Conservation (phyloP, 371 early-diverging fungal genomes). For the Lichtheimia hyalospora region DNA sequence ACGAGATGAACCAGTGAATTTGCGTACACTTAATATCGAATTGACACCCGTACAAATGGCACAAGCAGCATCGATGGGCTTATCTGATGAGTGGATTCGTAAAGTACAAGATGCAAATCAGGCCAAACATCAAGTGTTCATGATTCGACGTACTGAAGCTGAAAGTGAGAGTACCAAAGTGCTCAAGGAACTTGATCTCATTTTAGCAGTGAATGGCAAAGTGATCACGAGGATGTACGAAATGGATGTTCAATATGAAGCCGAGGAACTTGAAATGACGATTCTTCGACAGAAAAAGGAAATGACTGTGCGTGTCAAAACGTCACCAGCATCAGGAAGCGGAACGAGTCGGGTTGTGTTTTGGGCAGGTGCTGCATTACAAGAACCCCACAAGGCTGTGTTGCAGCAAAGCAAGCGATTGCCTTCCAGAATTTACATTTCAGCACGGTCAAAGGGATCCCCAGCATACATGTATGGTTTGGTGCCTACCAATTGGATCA, state of each 20-base stretch:
- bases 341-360: slow-evolving; percentile 67
- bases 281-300: slow-evolving; percentile 70
- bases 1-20: slow-evolving; percentile 35
- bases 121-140: slow-evolving; percentile 70
- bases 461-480: slow-evolving; percentile 85
- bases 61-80: slow-evolving; percentile 78
- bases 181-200: slow-evolving; percentile 74
- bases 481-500: slow-evolving; percentile 81
- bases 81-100: slow-evolving; percentile 72
- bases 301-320: slow-evolving; percentile 60
- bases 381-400: slow-evolving; percentile 85
- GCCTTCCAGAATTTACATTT: slow-evolving; percentile 76
- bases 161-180: slow-evolving; percentile 64
- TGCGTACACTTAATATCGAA: slow-evolving; percentile 74
- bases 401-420: slow-evolving; percentile 74
- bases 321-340: slow-evolving; percentile 65
- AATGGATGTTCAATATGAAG: slow-evolving; percentile 61
- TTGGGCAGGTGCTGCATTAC: slow-evolving; percentile 74
- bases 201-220: slow-evolving; percentile 72
- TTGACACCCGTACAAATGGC: slow-evolving; percentile 75
- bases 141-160: slow-evolving; percentile 70
- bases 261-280: slow-evolving; percentile 58
- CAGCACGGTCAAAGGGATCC: slow-evolving; percentile 71
- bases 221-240: slow-evolving; percentile 71
- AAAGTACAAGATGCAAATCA: slow-evolving; percentile 74